Evolutionary conservation across 768 basidiomycete genomes (phyloP).

Genomic region (Mrakia gelida): DNA sequence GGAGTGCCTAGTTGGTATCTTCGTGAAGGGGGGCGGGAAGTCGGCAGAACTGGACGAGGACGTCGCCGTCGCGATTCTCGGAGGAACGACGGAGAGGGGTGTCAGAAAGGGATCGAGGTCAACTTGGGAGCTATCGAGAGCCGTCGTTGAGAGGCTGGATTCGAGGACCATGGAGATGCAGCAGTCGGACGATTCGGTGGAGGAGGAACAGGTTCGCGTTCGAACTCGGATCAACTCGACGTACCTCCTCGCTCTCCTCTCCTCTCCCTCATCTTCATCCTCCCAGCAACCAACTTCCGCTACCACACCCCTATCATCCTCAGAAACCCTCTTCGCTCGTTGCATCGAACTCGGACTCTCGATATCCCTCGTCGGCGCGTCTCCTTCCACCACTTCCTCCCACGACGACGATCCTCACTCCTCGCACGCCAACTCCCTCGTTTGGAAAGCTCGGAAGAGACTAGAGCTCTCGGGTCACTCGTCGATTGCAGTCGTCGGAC

Average conservation of each 20-base stretch:
- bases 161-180: not conserved
- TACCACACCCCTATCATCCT: not conserved
- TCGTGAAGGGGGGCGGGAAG: not conserved
- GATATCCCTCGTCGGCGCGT: not conserved
- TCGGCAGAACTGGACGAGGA: not conserved
- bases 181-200: not conserved
- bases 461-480: conserved; percentile 15
- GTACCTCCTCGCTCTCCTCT: conserved; percentile 24
- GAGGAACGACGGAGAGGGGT: not conserved
- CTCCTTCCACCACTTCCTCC: not conserved
- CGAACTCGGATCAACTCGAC: conserved; percentile 8
- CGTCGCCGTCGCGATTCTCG: not conserved
- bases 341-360: conserved; percentile 6
- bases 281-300: not conserved
- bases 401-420: not conserved
- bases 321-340: conserved; percentile 9
- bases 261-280: not conserved
- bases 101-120: not conserved
- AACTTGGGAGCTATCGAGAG: not conserved
- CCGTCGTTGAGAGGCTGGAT: not conserved
- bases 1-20: conserved; percentile 9
- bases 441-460: conserved; percentile 19
- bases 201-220: not conserved
- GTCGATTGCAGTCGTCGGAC: not conserved
- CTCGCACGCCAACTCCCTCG: conserved; percentile 4